phyloP scores from a whole-genome alignment of 768 basidiomycete species.

The Panus rudis region DNA sequence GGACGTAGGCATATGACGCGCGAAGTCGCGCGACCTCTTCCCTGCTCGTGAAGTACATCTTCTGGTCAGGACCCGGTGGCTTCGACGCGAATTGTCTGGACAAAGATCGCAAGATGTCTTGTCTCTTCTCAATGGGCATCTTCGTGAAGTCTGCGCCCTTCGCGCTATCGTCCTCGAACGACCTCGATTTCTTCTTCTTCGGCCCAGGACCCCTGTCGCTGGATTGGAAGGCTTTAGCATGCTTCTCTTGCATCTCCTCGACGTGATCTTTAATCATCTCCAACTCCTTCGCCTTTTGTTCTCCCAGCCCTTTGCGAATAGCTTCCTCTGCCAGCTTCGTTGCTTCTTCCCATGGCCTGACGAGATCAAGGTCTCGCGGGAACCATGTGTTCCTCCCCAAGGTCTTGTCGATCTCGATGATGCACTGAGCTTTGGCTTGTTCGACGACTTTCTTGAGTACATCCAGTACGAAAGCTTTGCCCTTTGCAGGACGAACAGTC shows the following conservation, averaged over 20 bases:
- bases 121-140: slow-evolving; percentile 36
- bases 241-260: slow-evolving; percentile 10
- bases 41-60: slow-evolving; percentile 20
- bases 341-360: slow-evolving; percentile 33
- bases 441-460: slow-evolving; percentile 24
- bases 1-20: slow-evolving; percentile 46
- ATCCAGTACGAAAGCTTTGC: slow-evolving; percentile 40
- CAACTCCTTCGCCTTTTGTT: slow-evolving; percentile 15
- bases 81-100: slow-evolving; percentile 34
- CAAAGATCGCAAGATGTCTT: slow-evolving; percentile 38
- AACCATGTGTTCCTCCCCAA: slow-evolving; percentile 15
- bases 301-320: slow-evolving; percentile 8
- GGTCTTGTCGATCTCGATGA: slow-evolving; percentile 21
- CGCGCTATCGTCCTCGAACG: no score
- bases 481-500: slow-evolving; percentile 12
- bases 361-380: slow-evolving; percentile 20
- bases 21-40: slow-evolving; percentile 31
- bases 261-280: slow-evolving; percentile 35
- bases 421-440: slow-evolving; percentile 15
- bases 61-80: slow-evolving; percentile 16
- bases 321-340: no score
- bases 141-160: slow-evolving; percentile 30
- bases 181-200: slow-evolving; percentile 1
- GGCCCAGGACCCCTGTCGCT: no score
- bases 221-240: background rate